Base-by-base conservation (phyloP, 208 protist species). In the Wallacemonas sp. region DNA sequence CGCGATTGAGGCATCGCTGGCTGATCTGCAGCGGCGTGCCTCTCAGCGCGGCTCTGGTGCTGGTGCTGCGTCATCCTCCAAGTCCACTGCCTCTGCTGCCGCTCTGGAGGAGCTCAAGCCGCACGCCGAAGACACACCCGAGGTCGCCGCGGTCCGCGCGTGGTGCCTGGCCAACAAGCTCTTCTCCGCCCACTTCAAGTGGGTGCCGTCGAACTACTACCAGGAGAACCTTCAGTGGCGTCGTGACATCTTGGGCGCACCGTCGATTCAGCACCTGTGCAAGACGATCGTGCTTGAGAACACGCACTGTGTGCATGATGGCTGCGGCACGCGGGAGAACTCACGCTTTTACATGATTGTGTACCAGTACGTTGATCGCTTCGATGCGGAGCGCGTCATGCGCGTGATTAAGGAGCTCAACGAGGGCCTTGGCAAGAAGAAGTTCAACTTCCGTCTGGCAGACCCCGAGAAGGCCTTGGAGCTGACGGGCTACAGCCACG, bases 231-330 rank as follows among this genome's bases (percentile, higher is more conserved):
- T 97, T 32, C 82, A 91, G 66, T 92, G 88, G 80, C 79, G 93
- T 8, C 81, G 89, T 33, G 83, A 97, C 49, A 70, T 83, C 23
- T 79, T 97, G 30, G 47, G 61, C 3, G 88, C 90, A 0, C 76
- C 84, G 17, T 84, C 82, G 34, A 90, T 94, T 57, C 75, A 85
- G 6, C 82, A 96, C 54, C 63, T 98, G 17, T 98, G 94, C 80
- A 98, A 98, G 65, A 93, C 92, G 0, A 95, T 98, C 52, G 56
- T 98, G 8, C 67, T 98, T 57, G 90, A 96, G 68, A 98, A 98
- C 74, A 96, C 94, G 17, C 86, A 96, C 67, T 98, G 90, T 72
- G 75, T 73, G 5, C 38, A 81, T 23, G 48, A 11, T 4, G 88
- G 94, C 65, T 95, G 87, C 64, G 61, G 47, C 14, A 73, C 88